These are phyloP conservation scores for Backusella tuberculispora DNA, from an alignment of 192 early-diverging fungal genomes.

Conservation along the genomic window DNA sequence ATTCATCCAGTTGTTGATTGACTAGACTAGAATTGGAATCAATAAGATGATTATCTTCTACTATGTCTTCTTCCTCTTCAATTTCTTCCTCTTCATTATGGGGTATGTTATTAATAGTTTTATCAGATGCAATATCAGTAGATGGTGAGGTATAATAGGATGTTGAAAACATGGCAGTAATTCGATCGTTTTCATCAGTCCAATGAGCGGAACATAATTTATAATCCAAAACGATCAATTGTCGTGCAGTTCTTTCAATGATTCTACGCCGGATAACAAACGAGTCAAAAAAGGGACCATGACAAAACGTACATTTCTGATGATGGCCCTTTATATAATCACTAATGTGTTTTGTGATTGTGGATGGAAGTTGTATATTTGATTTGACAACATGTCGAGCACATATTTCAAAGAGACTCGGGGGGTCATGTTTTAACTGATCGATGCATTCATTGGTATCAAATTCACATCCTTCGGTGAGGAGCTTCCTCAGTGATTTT, in stretches of 20 bases:
- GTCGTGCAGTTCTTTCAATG: slow-evolving; percentile 60
- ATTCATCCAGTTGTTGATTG: background rate
- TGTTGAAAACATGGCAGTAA: slow-evolving; percentile 58
- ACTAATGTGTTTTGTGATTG: slow-evolving; percentile 59
- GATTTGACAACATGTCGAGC: slow-evolving; percentile 75
- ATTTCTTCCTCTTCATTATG: background rate
- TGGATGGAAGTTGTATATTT: slow-evolving; percentile 57
- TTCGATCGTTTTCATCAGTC: slow-evolving; percentile 70
- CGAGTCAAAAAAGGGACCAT: slow-evolving; percentile 77
- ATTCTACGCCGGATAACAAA: slow-evolving; percentile 61
- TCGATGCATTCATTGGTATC: slow-evolving; percentile 45
- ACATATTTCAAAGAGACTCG: slow-evolving; percentile 75
- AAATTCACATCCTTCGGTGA: slow-evolving; percentile 59
- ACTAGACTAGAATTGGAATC: slow-evolving; percentile 5
- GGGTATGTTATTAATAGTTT: background rate
- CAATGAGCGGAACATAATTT: slow-evolving; percentile 77
- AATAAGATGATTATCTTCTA: background rate
- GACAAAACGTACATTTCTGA: slow-evolving; percentile 72
- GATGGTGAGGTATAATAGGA: background rate
- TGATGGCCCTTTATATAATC: slow-evolving; percentile 61
- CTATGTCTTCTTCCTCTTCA: background rate
- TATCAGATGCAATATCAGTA: background rate
- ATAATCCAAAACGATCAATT: slow-evolving; percentile 67
- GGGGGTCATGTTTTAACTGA: slow-evolving; percentile 51
- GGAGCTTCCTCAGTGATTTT: slow-evolving; percentile 67